A percentile compares a stretch with the other conserved stretches of the same genome.
Conservation (phyloP, 2,329 filamentous ascomycete genomes). For the Penicillium sp. region DNA sequence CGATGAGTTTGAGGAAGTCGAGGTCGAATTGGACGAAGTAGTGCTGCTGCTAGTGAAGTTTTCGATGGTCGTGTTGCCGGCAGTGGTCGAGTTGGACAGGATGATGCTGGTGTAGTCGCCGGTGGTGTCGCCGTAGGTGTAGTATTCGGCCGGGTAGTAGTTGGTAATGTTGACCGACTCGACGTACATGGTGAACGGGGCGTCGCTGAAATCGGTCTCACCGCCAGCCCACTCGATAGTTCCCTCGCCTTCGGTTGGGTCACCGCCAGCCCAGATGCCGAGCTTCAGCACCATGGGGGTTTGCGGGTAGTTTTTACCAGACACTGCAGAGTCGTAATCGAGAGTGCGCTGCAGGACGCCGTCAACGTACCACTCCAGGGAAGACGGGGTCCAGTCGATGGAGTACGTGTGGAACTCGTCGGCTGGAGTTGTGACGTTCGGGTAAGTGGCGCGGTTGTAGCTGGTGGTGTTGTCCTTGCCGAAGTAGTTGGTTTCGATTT, state of each 20-base stretch:
- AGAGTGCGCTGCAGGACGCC: conserved; percentile 59
- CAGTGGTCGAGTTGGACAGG: conserved; percentile 2
- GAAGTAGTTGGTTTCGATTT: conserved; percentile 85
- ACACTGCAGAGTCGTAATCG: conserved; percentile 55
- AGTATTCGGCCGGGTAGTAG: conserved; percentile 59
- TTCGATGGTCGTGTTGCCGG: neutral
- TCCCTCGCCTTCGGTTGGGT: conserved; percentile 34
- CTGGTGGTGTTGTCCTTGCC: conserved; percentile 77
- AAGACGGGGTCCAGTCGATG: conserved; percentile 63
- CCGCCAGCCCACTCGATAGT: conserved; percentile 70
- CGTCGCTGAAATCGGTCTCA: conserved; percentile 60
- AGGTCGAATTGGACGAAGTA: neutral
- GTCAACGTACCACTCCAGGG: conserved; percentile 63
- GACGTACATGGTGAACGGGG: conserved; percentile 71
- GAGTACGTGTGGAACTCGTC: conserved; percentile 43
- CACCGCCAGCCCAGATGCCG: conserved; percentile 66
- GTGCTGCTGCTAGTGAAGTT: neutral
- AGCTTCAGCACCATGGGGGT: conserved; percentile 69
- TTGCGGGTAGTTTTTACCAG: conserved; percentile 62
- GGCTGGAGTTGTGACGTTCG: conserved; percentile 59
- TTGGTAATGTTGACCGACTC: conserved; percentile 56
- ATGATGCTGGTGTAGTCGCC: conserved; percentile 65
- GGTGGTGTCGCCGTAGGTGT: conserved; percentile 59
- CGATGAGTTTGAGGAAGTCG: neutral
- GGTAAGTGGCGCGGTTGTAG: conserved; percentile 82